Percentiles rank a stretch among this genome's conserved stretches.
Conservation (phyloP, 495 filamentous ascomycete species). For the Articulospora tetracladia region DNA sequence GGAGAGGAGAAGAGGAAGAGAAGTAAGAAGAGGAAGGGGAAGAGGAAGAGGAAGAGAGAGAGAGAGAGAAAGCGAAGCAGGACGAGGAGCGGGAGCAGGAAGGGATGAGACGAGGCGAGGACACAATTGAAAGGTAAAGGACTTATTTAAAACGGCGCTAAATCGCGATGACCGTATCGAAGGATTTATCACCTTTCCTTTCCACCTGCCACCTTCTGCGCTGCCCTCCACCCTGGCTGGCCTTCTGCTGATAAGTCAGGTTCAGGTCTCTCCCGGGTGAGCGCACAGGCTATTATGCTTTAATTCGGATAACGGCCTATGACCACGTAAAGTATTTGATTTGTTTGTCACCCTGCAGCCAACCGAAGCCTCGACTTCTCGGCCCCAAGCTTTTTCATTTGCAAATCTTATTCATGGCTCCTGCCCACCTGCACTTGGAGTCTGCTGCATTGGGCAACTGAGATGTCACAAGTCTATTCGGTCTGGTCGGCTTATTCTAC, state of each 20-base stretch:
- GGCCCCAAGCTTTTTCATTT: background rate
- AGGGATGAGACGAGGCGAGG: conserved; percentile 3
- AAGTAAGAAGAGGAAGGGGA: background rate
- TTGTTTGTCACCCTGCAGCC: conserved; percentile 20
- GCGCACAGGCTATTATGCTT: conserved; percentile 19
- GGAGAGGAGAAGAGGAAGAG: background rate
- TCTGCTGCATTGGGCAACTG: background rate
- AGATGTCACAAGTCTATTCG: conserved; percentile 1
- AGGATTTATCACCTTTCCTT: conserved; percentile 5
- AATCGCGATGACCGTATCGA: conserved; percentile 12
- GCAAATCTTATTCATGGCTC: background rate
- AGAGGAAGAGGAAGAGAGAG: background rate
- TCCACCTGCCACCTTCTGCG: background rate
- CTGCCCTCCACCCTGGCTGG: too few relatives aligned
- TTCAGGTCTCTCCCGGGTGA: background rate
- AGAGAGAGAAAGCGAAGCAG: background rate
- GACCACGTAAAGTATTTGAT: conserved; percentile 1
- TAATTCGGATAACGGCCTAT: conserved; percentile 10
- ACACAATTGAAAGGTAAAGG: background rate
- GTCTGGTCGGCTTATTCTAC: too few relatives aligned
- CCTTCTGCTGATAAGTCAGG: conserved; percentile 17
- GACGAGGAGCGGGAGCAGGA: background rate
- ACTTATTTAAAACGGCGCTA: conserved; percentile 19
- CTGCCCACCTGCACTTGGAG: background rate
- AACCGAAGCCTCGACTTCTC: conserved; percentile 12